These are phyloP conservation scores for Dryas integrifolia DNA, from an alignment of 331 rosid species.

Conservation along the genomic window DNA sequence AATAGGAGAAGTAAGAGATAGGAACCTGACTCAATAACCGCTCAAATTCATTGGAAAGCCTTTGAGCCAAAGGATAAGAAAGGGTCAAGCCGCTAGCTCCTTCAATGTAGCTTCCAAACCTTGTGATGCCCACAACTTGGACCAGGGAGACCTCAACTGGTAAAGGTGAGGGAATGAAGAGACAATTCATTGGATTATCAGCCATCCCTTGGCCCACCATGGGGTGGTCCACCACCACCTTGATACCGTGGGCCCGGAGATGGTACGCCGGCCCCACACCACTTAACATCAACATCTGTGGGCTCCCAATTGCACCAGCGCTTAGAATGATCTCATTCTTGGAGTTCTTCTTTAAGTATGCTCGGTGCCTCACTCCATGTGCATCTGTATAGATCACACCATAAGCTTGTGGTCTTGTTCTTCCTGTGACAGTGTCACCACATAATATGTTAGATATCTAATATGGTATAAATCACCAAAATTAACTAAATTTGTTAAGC, in stretches of 20 bases:
- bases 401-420: constrained; percentile 50
- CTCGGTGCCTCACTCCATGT: constrained; percentile 46
- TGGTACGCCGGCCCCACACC: constrained; percentile 62
- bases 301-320: constrained; percentile 79
- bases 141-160: constrained; percentile 67
- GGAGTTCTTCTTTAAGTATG: constrained; percentile 26
- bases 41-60: constrained; percentile 32
- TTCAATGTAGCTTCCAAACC: constrained; percentile 50
- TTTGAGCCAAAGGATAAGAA: constrained; percentile 39
- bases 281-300: constrained; percentile 66
- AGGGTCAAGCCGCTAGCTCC: constrained; percentile 50
- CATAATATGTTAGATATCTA: too few species aligned
- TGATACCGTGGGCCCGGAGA: constrained; percentile 50
- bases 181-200: constrained; percentile 63
- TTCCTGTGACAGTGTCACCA: constrained; percentile 27
- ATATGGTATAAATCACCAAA: too few species aligned
- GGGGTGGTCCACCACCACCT: constrained; percentile 52
- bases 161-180: constrained; percentile 61
- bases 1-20: background rate
- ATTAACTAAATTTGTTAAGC: background rate
- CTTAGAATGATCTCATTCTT: constrained; percentile 54
- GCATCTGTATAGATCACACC: constrained; percentile 64
- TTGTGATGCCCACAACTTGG: constrained; percentile 64
- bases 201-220: constrained; percentile 75
- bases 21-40: constrained; percentile 47